A percentile compares a stretch with the other conserved stretches of the same genome.
Evolutionary conservation across 2,329 filamentous ascomycete genomes (phyloP).

Genomic region (Apiospora arundinis): DNA sequence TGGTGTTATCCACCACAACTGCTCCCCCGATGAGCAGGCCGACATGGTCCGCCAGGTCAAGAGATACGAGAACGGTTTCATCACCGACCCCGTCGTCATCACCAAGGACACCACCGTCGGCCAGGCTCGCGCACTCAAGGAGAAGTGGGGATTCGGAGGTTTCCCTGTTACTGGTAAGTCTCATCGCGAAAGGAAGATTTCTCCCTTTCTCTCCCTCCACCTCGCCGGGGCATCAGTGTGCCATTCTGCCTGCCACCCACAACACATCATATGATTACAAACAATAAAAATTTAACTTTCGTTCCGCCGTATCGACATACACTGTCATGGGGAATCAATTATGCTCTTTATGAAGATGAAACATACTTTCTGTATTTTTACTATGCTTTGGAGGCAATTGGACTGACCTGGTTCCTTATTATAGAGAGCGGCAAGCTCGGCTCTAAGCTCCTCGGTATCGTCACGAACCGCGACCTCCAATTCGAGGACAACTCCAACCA

Average conservation of each 20-base stretch:
- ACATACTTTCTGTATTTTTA: constrained; percentile 14
- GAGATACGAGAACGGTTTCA: constrained; percentile 99
- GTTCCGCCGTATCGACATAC: constrained; percentile 96
- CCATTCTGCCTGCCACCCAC: constrained; percentile 25
- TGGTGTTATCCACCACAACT: constrained; percentile 99
- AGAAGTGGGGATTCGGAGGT: constrained; percentile 98
- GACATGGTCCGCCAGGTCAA: constrained; percentile 99
- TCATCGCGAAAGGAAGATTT: constrained; percentile 21
- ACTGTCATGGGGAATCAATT: constrained; percentile 83
- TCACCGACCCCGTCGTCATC: constrained; percentile 93
- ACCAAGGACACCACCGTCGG: constrained; percentile 85
- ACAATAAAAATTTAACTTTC: constrained; percentile 94
- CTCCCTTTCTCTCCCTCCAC: not conserved
- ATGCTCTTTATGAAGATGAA: constrained; percentile 53
- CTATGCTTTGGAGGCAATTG: constrained; percentile 23
- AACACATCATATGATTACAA: constrained; percentile 75
- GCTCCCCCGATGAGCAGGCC: constrained; percentile 94
- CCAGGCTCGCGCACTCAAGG: constrained; percentile 90
- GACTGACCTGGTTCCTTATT: constrained; percentile 27
- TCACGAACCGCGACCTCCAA: constrained; percentile 97
- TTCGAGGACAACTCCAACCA: constrained; percentile 81
- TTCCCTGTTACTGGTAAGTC: constrained; percentile 97
- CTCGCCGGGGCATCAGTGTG: not conserved
- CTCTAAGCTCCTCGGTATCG: constrained; percentile 95
- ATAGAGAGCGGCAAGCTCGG: constrained; percentile 89